These are phyloP conservation scores for Wickerhamiella siamensis DNA, from an alignment of 805 yeast species.

Conservation along the genomic window DNA sequence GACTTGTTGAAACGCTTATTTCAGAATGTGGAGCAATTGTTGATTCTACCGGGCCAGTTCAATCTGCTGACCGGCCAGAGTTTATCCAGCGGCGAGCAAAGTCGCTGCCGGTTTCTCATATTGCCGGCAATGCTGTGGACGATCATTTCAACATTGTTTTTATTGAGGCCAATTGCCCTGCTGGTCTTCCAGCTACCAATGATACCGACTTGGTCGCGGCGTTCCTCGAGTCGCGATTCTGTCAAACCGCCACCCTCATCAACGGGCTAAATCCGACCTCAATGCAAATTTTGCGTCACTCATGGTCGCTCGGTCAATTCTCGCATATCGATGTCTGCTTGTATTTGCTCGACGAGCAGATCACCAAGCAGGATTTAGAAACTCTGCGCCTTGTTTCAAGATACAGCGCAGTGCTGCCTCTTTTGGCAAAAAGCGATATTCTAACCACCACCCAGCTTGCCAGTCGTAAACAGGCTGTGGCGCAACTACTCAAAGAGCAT, in stretches of 20 bases:
- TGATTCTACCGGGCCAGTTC: background rate
- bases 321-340: slow-evolving; percentile 10
- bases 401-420: slow-evolving; percentile 7
- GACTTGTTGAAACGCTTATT: slow-evolving; percentile 4
- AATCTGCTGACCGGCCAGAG: background rate
- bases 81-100: slow-evolving; percentile 1
- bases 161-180: slow-evolving; percentile 1
- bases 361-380: slow-evolving; percentile 4
- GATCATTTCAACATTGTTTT: slow-evolving; percentile 3
- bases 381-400: slow-evolving; percentile 3
- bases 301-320: slow-evolving; percentile 6
- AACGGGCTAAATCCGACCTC: slow-evolving; percentile 10
- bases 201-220: background rate
- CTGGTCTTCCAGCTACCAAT: background rate
- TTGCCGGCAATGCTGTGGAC: background rate
- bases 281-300: slow-evolving; percentile 3
- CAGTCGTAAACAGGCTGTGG: slow-evolving; percentile 1
- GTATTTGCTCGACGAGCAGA: slow-evolving; percentile 4
- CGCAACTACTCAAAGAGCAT: background rate
- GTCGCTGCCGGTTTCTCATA: background rate
- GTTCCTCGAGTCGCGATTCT: slow-evolving; percentile 4
- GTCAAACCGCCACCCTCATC: slow-evolving; percentile 10
- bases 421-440: slow-evolving; percentile 6
- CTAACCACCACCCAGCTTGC: slow-evolving; percentile 4
- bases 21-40: background rate